phyloP scores from a whole-genome alignment of 345 rosid genomes.

The Balakata baccata region DNA sequence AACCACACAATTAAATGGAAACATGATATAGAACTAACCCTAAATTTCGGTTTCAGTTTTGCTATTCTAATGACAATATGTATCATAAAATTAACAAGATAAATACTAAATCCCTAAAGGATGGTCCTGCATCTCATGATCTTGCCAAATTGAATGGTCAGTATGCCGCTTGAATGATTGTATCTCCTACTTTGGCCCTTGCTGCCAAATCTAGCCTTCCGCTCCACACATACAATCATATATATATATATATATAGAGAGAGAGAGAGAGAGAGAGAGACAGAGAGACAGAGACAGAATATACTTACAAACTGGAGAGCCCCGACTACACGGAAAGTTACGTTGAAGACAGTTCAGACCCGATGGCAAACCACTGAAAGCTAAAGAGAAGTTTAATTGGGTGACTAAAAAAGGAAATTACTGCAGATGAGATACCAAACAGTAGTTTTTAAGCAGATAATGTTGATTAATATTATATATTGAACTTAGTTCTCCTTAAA shows the following conservation, averaged over 20 bases:
- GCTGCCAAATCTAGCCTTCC: too few relatives aligned
- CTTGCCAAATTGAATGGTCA: neutral
- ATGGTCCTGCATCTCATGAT: neutral
- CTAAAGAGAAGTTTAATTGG: slow-evolving; percentile 8
- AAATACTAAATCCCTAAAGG: neutral
- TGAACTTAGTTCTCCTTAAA: neutral
- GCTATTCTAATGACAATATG: too few relatives aligned
- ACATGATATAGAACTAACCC: too few relatives aligned
- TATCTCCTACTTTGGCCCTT: too few relatives aligned
- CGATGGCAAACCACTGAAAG: slow-evolving; percentile 36
- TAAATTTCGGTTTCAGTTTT: too few relatives aligned
- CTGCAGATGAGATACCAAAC: neutral
- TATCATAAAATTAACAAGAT: too few relatives aligned
- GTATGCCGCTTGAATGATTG: too few relatives aligned
- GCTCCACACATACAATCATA: neutral
- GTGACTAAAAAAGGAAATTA: neutral
- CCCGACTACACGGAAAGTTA: slow-evolving; percentile 58
- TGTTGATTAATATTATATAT: neutral
- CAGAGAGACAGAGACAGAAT: too few relatives aligned
- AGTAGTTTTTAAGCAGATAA: neutral
- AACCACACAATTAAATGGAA: too few relatives aligned
- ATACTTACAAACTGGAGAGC: slow-evolving; percentile 54
- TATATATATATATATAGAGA: neutral
- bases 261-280: too few relatives aligned
- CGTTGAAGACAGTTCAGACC: slow-evolving; percentile 69